Evolutionary conservation across 805 yeast species (phyloP).

Genomic region (Candida easanensis): DNA sequence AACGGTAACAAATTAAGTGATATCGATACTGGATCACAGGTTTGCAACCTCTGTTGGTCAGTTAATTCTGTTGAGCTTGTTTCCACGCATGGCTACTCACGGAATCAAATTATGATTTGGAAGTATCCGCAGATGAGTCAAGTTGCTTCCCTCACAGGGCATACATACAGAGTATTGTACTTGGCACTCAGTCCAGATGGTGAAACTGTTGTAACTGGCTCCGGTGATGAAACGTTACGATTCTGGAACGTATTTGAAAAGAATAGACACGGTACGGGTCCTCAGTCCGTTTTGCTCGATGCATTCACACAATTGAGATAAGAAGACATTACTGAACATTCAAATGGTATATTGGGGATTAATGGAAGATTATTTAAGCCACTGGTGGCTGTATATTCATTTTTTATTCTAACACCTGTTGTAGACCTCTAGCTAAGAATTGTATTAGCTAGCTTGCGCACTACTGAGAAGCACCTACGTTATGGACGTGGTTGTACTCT

Average conservation of each 20-base stretch:
- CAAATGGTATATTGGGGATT: too few relatives aligned
- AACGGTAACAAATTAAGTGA: conserved; percentile 73
- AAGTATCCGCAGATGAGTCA: conserved; percentile 89
- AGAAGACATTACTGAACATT: conserved; percentile 1
- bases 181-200: conserved; percentile 93
- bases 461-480: too few relatives aligned
- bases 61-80: conserved; percentile 88
- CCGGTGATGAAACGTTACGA: conserved; percentile 95
- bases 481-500: too few relatives aligned
- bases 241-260: conserved; percentile 95
- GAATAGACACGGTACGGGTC: conserved; percentile 53
- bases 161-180: conserved; percentile 87
- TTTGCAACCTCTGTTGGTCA: conserved; percentile 93
- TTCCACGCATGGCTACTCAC: conserved; percentile 90
- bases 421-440: too few relatives aligned
- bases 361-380: too few relatives aligned
- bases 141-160: conserved; percentile 90
- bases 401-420: too few relatives aligned
- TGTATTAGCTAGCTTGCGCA: too few relatives aligned
- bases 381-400: too few relatives aligned
- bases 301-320: conserved; percentile 73
- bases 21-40: conserved; percentile 94
- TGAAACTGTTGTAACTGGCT: conserved; percentile 94
- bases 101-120: conserved; percentile 91
- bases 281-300: conserved; percentile 63